Base-by-base conservation (phyloP, 2,329 filamentous ascomycete genomes). In the Plenodomus tracheiphilus region DNA sequence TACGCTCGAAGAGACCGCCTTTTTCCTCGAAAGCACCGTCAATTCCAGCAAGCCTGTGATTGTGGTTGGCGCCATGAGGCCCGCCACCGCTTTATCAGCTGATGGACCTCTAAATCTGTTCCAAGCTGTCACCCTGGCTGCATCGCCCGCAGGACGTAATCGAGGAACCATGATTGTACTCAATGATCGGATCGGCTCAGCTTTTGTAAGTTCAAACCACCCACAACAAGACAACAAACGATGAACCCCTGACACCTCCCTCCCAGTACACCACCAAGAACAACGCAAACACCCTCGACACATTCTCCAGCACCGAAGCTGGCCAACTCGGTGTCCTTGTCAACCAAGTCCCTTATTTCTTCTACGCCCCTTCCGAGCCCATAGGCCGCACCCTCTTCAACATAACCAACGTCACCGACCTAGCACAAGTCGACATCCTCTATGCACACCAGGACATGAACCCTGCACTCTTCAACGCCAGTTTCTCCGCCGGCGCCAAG, bases 101-200 rank as follows among this genome's bases (percentile, higher is more conserved):
- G 84, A 87, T 51, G 84, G 84, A 0, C 83, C 82, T 15, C 77
- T 82, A 61, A 86, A 87, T 66, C 75, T 86, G 20, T 78, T 83
- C 36, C 79, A 83, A 64, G 81, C 83, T 11, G 82, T 85, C 1
- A 82, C 78, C 0, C 72, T 86, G 3, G 84, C 84, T 1, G 75
- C 72, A 1, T 74, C 71, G 25, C 68, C 75, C 1, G 65, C 68
- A 2, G 80, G 79, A 1, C 65, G 61, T 8, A 73, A 77, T 43
- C 75, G 84, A 1, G 84, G 84, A 35, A 76, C 80, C 15, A 80
- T 87, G 77, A 76, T 85, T 17, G 80, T 81, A 2, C 69, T 86
- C 47, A 86, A 85, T 62, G 84, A 86, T 39, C 79, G 82, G 47
- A 85, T 86, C 56, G 77, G 77, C 4, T 77, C 73, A 17, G 79